phyloP scores from a whole-genome alignment of 768 basidiomycete genomes.

The Exsudoporus frostii region DNA sequence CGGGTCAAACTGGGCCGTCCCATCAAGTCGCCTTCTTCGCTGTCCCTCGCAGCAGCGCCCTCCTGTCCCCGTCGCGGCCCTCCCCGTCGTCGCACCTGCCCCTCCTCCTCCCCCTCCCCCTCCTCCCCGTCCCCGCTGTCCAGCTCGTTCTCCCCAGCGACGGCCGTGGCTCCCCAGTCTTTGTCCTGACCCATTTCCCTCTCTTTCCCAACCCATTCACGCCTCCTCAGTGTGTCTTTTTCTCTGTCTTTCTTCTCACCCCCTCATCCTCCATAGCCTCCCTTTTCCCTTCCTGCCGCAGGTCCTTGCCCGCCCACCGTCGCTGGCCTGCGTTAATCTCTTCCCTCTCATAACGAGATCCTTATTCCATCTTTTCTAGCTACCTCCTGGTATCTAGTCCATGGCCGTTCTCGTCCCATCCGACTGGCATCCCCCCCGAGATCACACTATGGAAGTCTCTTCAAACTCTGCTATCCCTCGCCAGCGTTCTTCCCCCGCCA shows the following conservation, averaged over 20 bases:
- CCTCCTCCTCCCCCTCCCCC: not conserved
- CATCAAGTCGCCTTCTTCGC: not conserved
- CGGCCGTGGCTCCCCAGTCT: constrained; percentile 1
- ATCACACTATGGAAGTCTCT: constrained; percentile 59
- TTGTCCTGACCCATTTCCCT: constrained; percentile 2
- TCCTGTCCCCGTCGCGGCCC: not conserved
- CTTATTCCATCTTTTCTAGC: not conserved
- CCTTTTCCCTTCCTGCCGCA: not conserved
- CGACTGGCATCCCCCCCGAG: constrained; percentile 71
- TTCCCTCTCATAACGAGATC: constrained; percentile 9
- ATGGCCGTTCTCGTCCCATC: constrained; percentile 79
- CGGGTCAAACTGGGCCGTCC: not conserved
- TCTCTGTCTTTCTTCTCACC: not conserved
- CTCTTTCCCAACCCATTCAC: not conserved
- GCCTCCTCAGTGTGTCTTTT: not conserved
- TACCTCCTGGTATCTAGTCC: constrained; percentile 27
- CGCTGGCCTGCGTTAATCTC: not conserved
- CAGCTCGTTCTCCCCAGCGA: not conserved
- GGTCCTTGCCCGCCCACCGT: not conserved
- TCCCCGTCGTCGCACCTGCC: not conserved
- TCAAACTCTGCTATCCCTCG: constrained; percentile 44
- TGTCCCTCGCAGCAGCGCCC: not conserved
- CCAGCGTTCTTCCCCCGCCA: constrained; percentile 60
- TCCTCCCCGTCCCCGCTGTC: not conserved
- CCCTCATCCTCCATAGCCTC: not conserved